phyloP scores from a whole-genome alignment of 331 rosid genomes.

The Arachis monticola region DNA sequence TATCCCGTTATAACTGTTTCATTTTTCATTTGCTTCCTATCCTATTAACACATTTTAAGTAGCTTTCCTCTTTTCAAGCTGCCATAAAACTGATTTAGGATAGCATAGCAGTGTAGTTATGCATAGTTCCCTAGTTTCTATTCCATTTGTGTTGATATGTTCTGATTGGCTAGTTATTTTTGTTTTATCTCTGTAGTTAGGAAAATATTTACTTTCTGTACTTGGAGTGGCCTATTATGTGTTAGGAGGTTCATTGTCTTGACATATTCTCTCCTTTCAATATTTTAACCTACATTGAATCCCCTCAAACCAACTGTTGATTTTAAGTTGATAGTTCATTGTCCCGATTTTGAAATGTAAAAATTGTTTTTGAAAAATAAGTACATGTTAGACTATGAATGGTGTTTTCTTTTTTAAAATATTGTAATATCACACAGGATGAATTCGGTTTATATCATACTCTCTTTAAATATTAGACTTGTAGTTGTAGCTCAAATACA shows the following conservation, averaged over 20 bases:
- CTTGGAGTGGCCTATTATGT: not conserved
- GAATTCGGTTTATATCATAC: too few species aligned
- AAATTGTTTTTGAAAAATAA: too few species aligned
- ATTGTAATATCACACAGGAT: too few species aligned
- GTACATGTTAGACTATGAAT: too few species aligned
- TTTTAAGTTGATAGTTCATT: too few species aligned
- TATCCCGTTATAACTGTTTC: slow-evolving; percentile 31
- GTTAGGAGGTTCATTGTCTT: not conserved
- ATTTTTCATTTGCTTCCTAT: slow-evolving; percentile 6
- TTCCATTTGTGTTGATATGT: not conserved
- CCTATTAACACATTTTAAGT: not conserved
- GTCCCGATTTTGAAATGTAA: too few species aligned
- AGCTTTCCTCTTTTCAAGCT: not conserved
- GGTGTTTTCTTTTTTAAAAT: too few species aligned
- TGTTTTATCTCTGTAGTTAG: not conserved
- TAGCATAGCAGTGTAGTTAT: not conserved
- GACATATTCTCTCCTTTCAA: not conserved
- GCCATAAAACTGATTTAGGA: not conserved
- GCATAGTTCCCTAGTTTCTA: not conserved
- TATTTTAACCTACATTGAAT: not conserved
- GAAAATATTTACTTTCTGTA: not conserved
- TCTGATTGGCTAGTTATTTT: not conserved
- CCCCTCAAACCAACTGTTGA: not conserved
- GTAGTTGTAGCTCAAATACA: too few species aligned
- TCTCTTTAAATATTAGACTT: too few species aligned